Base-by-base conservation (phyloP, 208 protist species). In the Angomonas deanei region DNA sequence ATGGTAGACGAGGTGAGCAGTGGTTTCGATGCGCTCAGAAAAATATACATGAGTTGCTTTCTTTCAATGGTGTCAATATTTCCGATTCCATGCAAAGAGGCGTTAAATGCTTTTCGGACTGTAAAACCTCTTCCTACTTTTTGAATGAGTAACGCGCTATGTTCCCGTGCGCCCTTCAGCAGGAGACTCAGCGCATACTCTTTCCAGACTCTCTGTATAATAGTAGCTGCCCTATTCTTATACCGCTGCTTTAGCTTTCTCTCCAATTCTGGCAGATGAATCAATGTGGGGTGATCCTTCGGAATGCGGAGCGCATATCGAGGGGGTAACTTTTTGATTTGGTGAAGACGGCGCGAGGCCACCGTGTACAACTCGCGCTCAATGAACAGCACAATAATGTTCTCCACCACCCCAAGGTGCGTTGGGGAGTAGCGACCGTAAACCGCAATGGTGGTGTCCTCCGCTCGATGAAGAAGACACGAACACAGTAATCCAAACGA, bases 381-480 rank as follows among this genome's bases (percentile, higher is more conserved):
- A 36, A 88, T 82, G 33, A 79, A 72, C 24, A 77, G 49, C 21
- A 71, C 54, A 15, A 80, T 72, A 61, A 82, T 78, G 57, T 81
- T 84, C 60, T 83, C 72, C 13, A 72, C 36, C 2, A 84, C 68
- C 56, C 66, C 68, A n/a, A 88, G 52, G 55, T 82, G 77, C 63
- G 67, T 66, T 26, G 72, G 67, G 1, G 81, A 79, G 36, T 70
- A 79, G 0, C 66, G 31, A 24, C 81, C 77, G 24, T 64, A 67
- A 8, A 61, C 61, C 24, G 64, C 72, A 30, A 61, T 30, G 67
- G 75, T 76, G 34, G 79, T 82, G 21, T 55, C 73, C 66, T 84
- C 77, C 8, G 77, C 69, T 48, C 68, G 75, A 24, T 78, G 74
- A 19, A 88, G 64, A n/a, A 88, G 67, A 64, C 74, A 83, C 48